Base-by-base conservation (phyloP, 306 rosid species). In the Carpinus fangiana region DNA sequence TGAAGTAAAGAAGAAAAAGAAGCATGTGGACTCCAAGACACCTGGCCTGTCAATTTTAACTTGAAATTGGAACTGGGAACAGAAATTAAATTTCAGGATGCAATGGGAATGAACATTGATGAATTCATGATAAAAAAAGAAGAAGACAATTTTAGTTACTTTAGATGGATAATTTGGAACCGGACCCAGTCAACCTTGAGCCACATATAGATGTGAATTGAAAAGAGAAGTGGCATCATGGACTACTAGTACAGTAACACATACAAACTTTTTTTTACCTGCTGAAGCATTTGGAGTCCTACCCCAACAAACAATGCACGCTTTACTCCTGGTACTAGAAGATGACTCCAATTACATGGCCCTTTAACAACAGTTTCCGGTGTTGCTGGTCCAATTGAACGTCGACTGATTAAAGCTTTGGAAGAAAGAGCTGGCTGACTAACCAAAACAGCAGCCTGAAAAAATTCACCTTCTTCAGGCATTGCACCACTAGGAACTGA, bases 271-370 rank as follows among this genome's bases (percentile, higher is more conserved):
- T 53, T 65, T 81, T 53, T 65, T 81, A 95, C 98, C 99, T 93
- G 99, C 79, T 95, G 99, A 78, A 95, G 99, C 82, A 90, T n/a
- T 86, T 95, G 99, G 71, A 95, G 68, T 77, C 94, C 98, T 16
- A 92, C 78, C 26, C 99, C 99, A 82, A 95, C 97, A 76, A 83
- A 9, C 73, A 95, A 79, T 18, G 99, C 99, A 54, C 90, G 97
- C 73, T 78, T 91, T 20, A 95, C 98, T 52, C 99, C 99, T 0
- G 93, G 91, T 69, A 93, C 99, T 1, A 91, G 79, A 86, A 95
- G 90, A 75, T 73, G 88, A 12, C 78, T 76, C 91, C 89, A 93
- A 48, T 41, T 41, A 41, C 74, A 76, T 4, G 84, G 72, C 4
- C 86, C 87, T 79, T 91, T 90, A 8, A 79, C 51, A 66, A 77